Percentiles rank a stretch among this genome's conserved stretches.
Conservation (phyloP, 495 filamentous ascomycete genomes). For the Hypomontagnella monticulosa region DNA sequence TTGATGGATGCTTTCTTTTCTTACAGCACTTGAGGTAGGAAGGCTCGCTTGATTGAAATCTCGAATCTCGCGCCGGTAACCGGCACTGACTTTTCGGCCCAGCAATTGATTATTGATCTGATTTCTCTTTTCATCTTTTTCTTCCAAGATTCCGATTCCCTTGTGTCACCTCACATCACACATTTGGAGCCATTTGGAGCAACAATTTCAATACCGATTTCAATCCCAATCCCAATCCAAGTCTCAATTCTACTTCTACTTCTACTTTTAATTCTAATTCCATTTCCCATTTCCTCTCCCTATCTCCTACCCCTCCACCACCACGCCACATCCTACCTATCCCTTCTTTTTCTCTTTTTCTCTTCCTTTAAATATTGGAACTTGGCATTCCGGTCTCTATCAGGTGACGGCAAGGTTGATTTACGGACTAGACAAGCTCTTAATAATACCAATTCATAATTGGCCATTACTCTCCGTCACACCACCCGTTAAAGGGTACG, state of each 20-base stretch:
- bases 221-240: no score
- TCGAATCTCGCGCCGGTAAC: neutral
- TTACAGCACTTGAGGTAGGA: no score
- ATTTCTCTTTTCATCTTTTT: neutral
- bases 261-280: neutral
- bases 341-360: neutral
- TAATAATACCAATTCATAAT: conserved; percentile 22
- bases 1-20: no score
- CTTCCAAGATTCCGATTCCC: no score
- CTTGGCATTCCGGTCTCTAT: conserved; percentile 4
- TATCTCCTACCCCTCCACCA: neutral
- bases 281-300: neutral
- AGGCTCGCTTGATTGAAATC: no score
- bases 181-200: no score
- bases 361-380: neutral
- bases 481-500: neutral
- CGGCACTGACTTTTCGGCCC: no score
- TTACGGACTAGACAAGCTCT: conserved; percentile 5
- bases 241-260: conserved; percentile 3
- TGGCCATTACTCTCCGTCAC: conserved; percentile 29
- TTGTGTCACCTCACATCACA: no score
- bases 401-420: conserved; percentile 4
- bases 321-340: neutral
- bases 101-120: neutral
- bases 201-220: no score